Base-by-base conservation (phyloP, 768 basidiomycete genomes). In the Nevesoporus exiguus region DNA sequence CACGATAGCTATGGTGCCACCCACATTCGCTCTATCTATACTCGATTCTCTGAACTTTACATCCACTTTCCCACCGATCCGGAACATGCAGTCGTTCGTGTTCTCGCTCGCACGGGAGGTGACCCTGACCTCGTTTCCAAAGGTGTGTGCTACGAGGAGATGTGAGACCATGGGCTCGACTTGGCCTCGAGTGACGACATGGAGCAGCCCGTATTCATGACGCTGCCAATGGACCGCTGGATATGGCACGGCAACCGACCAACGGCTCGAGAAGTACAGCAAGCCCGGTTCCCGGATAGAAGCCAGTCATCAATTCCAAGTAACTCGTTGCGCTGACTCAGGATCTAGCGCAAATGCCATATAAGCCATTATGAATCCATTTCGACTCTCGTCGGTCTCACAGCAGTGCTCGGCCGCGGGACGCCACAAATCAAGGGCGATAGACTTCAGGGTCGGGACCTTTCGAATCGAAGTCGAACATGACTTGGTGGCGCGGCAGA, bases 91-190 rank as follows among this genome's bases (percentile, higher is more conserved):
- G 29, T 49, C 22, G 29, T 37, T 58, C n/a, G 14, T 33, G 31
- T 57, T 25, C 45, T 43, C 44, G 34, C 57, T 62, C 61, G 57
- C 61, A 59, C 61, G 51, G 21, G 9, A 15, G 9, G 11, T 29
- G 47, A 40, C 61, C 61, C 61, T 62, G 61, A 11, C 57, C 61
- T 59, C 52, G 46, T 61, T 61, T 22, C 39, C 14, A 33, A 46
- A 21, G 3, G 37, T 25, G 27, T 58, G 53, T 44, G 17, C 39
- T 43, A 45, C n/a, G 42, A 51, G 4, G 34, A 29, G 34, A n/a
- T 40, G 47, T 57, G 49, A 11, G 41, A 37, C 56, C 56, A 45
- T 62, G 2, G 19, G 14, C 29, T 45, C 13, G 36, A 13, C 19
- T 30, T 57, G 52, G 19, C 29, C 44, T 62, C 24, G 34, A 45